Percentiles rank a stretch among this genome's conserved stretches.
Evolutionary conservation across 306 rosid species (phyloP).

Genomic region (Casuarina glauca): DNA sequence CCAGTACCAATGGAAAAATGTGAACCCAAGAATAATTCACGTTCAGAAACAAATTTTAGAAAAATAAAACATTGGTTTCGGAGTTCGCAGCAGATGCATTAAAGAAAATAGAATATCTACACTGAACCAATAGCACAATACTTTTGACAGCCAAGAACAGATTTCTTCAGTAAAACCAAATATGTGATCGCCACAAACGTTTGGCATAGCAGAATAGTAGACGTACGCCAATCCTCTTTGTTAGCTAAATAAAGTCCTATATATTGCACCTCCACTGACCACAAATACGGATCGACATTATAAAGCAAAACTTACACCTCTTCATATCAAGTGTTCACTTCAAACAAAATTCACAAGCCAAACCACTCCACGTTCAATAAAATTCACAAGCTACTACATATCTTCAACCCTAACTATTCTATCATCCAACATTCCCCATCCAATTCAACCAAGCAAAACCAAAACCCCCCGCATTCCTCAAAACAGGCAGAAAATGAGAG

Average conservation of each 20-base stretch:
- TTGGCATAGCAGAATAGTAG: not conserved
- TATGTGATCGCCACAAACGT: not conserved
- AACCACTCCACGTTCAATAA: not conserved
- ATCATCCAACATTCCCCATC: slow-evolving; percentile 3
- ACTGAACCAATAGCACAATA: not conserved
- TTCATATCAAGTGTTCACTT: slow-evolving; percentile 20
- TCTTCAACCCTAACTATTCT: not conserved
- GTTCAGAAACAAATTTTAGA: not conserved
- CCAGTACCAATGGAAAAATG: not conserved
- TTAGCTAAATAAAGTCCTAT: not conserved
- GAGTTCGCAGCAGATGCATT: not conserved
- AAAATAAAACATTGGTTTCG: not conserved
- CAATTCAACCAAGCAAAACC: slow-evolving; percentile 2
- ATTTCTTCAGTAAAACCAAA: not conserved
- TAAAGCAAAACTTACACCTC: not conserved
- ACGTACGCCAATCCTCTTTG: not conserved
- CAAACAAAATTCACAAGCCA: not conserved
- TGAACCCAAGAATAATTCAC: not conserved
- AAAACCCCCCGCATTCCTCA: not conserved
- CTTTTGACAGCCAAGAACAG: too few species aligned
- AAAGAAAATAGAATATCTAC: not conserved
- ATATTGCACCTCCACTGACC: not conserved
- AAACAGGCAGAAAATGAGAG: not conserved
- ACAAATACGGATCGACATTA: not conserved
- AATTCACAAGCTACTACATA: slow-evolving; percentile 16